Conservation (phyloP, 2,329 filamentous ascomycete genomes). For the Colletotrichum navitas region DNA sequence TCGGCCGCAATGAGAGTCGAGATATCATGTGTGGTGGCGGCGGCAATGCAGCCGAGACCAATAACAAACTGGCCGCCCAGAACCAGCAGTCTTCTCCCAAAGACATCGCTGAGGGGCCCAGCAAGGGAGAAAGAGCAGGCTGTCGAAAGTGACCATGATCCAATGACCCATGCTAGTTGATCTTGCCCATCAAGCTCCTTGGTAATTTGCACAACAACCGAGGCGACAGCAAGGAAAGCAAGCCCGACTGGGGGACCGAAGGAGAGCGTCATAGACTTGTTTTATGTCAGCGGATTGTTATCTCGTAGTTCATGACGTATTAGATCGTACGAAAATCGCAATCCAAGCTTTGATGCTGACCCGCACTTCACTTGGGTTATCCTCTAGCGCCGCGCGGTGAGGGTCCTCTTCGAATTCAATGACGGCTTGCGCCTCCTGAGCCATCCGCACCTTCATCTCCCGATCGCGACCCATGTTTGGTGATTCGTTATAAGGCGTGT, state of each 20-base stretch:
- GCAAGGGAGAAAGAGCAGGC: slow-evolving; percentile 41
- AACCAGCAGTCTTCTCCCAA: slow-evolving; percentile 36
- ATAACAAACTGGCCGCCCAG: slow-evolving; percentile 33
- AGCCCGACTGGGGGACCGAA: slow-evolving; percentile 40
- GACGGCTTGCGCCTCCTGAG: slow-evolving; percentile 32
- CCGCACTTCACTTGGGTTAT: slow-evolving; percentile 34
- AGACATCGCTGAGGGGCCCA: slow-evolving; percentile 38
- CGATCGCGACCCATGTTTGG: slow-evolving; percentile 29
- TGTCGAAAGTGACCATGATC: slow-evolving; percentile 40
- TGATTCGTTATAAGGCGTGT: slow-evolving; percentile 25
- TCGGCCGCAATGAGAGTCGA: slow-evolving; percentile 46
- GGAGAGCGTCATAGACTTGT: slow-evolving; percentile 37
- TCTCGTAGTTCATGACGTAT: no score
- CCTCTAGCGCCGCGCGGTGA: slow-evolving; percentile 40
- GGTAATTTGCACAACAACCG: slow-evolving; percentile 36
- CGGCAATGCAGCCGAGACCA: slow-evolving; percentile 44
- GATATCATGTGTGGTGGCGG: slow-evolving; percentile 45
- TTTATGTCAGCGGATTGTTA: background rate
- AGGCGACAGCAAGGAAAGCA: slow-evolving; percentile 34
- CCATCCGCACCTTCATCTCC: slow-evolving; percentile 46
- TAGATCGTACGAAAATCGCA: slow-evolving; percentile 28
- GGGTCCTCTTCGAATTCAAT: slow-evolving; percentile 42
- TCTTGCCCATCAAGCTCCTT: slow-evolving; percentile 33
- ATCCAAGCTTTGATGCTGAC: slow-evolving; percentile 40
- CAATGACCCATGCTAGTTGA: slow-evolving; percentile 37